These are phyloP conservation scores for Peniophora sp. DNA, from an alignment of 1,284 basidiomycete species.

Conservation along the genomic window DNA sequence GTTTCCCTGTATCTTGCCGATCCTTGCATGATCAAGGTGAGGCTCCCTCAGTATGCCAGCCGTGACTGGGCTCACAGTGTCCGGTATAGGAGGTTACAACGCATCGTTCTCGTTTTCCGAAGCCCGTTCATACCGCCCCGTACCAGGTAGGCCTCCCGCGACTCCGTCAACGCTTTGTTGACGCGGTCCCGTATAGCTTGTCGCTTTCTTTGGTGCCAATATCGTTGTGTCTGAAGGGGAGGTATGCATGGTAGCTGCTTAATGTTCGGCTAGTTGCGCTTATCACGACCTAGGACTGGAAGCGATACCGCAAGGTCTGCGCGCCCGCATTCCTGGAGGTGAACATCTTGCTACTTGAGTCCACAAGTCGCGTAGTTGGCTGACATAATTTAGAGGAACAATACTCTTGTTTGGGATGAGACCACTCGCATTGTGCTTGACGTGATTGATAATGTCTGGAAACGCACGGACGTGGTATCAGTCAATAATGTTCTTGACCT, in stretches of 20 bases:
- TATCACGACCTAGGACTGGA: slow-evolving; percentile 32
- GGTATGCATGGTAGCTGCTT: slow-evolving; percentile 14
- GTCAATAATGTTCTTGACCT: slow-evolving; percentile 26
- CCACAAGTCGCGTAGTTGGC: neutral
- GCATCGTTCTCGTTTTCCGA: slow-evolving; percentile 24
- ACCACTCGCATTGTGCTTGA: slow-evolving; percentile 30
- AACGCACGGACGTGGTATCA: slow-evolving; percentile 18
- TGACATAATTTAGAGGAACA: slow-evolving; percentile 26
- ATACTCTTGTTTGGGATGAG: slow-evolving; percentile 51
- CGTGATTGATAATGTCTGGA: slow-evolving; percentile 30
- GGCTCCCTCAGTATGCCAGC: neutral
- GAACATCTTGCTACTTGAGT: neutral
- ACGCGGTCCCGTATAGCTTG: slow-evolving; percentile 6
- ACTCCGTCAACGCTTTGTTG: no score
- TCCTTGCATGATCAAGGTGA: slow-evolving; percentile 8
- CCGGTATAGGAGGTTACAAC: slow-evolving; percentile 16
- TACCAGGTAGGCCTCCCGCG: slow-evolving; percentile 14
- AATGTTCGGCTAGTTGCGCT: no score
- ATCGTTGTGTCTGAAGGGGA: slow-evolving; percentile 29
- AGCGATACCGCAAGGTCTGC: slow-evolving; percentile 43
- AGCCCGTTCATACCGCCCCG: slow-evolving; percentile 23
- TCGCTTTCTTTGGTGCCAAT: slow-evolving; percentile 38
- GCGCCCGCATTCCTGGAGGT: slow-evolving; percentile 36
- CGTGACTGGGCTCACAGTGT: neutral
- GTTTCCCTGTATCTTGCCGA: slow-evolving; percentile 5